These are phyloP conservation scores for Nicotiana tabacum DNA, from an alignment of 257 asterid genomes.

Conservation along the genomic window DNA sequence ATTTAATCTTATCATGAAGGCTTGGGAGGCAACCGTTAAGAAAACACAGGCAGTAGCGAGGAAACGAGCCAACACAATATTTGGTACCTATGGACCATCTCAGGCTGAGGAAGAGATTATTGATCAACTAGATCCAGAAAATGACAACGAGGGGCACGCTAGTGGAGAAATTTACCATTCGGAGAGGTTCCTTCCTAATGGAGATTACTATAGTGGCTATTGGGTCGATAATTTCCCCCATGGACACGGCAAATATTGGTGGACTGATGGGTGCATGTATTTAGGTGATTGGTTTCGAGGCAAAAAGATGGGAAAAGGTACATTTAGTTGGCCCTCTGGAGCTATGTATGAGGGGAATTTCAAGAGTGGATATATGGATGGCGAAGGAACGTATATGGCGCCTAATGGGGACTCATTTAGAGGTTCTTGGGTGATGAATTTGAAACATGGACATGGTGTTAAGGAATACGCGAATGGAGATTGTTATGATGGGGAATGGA, in stretches of 20 bases:
- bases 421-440: conserved; percentile 18
- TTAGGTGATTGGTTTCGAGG: conserved; percentile 18
- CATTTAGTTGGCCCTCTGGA: conserved; percentile 21
- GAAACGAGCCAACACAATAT: conserved; percentile 17
- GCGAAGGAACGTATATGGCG: conserved; percentile 9
- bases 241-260: conserved; percentile 18
- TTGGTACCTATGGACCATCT: conserved; percentile 4
- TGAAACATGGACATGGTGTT: conserved; percentile 9
- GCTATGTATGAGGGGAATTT: conserved; percentile 13
- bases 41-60: conserved; percentile 16
- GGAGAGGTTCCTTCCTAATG: conserved; percentile 15
- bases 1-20: conserved; percentile 5
- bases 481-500: conserved; percentile 12
- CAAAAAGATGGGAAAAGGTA: conserved; percentile 14
- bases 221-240: conserved; percentile 16
- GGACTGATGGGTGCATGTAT: conserved; percentile 20
- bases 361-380: conserved; percentile 18
- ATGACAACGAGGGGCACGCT: neutral
- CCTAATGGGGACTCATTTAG: conserved; percentile 15
- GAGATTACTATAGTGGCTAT: conserved; percentile 16
- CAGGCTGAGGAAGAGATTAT: neutral
- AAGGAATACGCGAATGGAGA: conserved; percentile 16
- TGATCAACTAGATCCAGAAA: neutral
- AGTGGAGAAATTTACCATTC: conserved; percentile 14
- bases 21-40: conserved; percentile 18